phyloP scores from a whole-genome alignment of 305 asterid species.

The Coffea humblotiana region DNA sequence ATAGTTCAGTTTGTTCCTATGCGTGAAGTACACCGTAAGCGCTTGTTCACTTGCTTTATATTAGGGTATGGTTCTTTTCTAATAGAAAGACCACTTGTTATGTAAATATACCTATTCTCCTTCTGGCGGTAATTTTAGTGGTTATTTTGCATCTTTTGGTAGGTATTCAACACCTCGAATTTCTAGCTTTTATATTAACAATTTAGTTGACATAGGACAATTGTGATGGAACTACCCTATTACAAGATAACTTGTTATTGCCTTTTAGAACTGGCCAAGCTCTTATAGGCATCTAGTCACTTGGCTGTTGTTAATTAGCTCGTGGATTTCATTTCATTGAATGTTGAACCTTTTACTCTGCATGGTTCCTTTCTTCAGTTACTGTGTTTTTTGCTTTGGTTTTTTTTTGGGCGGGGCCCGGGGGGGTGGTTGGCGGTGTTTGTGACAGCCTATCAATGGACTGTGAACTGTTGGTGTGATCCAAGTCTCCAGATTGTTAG shows the following conservation, averaged over 20 bases:
- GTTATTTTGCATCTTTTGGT: neutral
- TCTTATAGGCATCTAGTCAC: neutral
- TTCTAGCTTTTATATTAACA: neutral
- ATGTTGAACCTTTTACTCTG: neutral
- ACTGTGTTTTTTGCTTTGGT: neutral
- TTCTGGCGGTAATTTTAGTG: neutral
- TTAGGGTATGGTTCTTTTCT: neutral
- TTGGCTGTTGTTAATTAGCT: neutral
- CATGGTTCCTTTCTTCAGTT: neutral
- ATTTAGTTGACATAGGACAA: neutral
- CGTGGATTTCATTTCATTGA: neutral
- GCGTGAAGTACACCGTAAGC: constrained; percentile 71
- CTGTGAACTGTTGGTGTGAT: neutral
- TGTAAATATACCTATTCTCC: neutral
- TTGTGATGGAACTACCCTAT: neutral
- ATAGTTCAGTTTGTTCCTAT: constrained; percentile 89
- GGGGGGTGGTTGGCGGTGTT: no score
- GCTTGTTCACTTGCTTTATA: neutral
- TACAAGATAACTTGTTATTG: neutral
- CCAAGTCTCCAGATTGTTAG: neutral
- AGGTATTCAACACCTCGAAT: neutral
- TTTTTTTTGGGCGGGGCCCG: neutral
- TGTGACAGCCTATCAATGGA: neutral
- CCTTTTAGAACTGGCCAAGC: neutral
- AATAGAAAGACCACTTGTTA: neutral